Evolutionary conservation across 192 early-diverging fungal genomes (phyloP).

Genomic region (Physocladia obscura): DNA sequence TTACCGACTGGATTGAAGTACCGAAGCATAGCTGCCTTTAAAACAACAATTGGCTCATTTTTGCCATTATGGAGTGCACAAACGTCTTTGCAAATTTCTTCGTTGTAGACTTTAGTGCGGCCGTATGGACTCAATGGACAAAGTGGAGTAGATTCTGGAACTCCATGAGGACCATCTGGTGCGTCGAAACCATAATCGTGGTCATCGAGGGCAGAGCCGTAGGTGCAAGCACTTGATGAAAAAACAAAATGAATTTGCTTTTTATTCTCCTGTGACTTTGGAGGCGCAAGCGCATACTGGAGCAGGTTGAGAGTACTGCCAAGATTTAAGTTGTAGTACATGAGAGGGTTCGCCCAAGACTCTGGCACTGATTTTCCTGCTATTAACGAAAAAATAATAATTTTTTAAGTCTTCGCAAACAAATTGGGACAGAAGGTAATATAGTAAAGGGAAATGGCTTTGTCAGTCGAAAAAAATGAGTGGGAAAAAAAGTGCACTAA

Average conservation of each 20-base stretch:
- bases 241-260: constrained; percentile 77
- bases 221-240: constrained; percentile 81
- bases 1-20: constrained; percentile 88
- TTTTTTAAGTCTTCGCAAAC: too few relatives aligned
- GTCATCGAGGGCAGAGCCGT: constrained; percentile 41
- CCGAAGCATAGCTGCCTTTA: constrained; percentile 34
- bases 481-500: too few relatives aligned
- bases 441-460: too few relatives aligned
- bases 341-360: constrained; percentile 68
- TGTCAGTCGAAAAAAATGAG: too few relatives aligned
- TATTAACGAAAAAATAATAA: not conserved
- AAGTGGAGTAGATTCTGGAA: constrained; percentile 69
- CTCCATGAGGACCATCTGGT: constrained; percentile 46
- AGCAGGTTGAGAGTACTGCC: constrained; percentile 73
- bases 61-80: not conserved
- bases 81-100: constrained; percentile 62
- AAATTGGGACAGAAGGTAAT: too few relatives aligned
- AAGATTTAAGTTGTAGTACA: constrained; percentile 83
- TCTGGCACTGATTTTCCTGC: constrained; percentile 73
- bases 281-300: constrained; percentile 37
- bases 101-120: constrained; percentile 76
- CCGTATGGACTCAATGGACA: constrained; percentile 77
- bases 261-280: constrained; percentile 59
- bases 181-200: constrained; percentile 43
- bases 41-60: not conserved